Evolutionary conservation across 2,329 filamentous ascomycete species (phyloP), one percentile per base, ranked within the genome.

Genomic region (Domatiomyces globalis): DNA sequence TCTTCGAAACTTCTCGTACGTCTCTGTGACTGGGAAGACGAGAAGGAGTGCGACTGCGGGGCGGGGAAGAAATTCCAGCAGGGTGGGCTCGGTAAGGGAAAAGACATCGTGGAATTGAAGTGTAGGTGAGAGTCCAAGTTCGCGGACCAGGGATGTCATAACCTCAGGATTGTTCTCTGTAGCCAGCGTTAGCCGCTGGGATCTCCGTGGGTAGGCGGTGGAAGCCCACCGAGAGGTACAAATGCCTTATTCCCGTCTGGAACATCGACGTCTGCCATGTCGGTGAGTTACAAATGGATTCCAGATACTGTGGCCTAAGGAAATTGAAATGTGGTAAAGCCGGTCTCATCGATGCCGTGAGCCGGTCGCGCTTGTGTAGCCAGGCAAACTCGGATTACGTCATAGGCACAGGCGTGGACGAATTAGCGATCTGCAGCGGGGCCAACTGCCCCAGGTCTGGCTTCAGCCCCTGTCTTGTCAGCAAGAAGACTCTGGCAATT

Each of bases 21-120:
- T 76, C 47, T 80, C 73, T 50, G 80, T 87, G 56, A 94, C 77
- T 58, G 92, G 90, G 67, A 95, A 95, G 58, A 96, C 88, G 60
- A 96, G 83, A 29, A 96, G 81, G 15, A 96, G 79, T 5, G 90
- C 90, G 58, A 88, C 78, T 1, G 87, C 85, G 2, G 92, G 92
- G 1, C 89, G 85, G 0, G 92, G 89, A 42, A 96, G 80, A 68
- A 95, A 88, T 55, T 81, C 78, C 49, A 96, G 80, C 42, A 95
- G 78, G 49, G 88, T 82, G 0, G 85, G 81, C 49, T 96, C 89
- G 57, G 85, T 83, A 63, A 96, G 83, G 60, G 84, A 89, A 77
- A 83, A 95, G 67, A 96, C 87, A 69, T 96, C 90, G 73, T 94
- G 83, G 69, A 95, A 83, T 61, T 79, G 75, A 45, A 96, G 77